Base-by-base conservation (phyloP, 2,329 filamentous ascomycete species). In the Alternaria hordeiaustralica region DNA sequence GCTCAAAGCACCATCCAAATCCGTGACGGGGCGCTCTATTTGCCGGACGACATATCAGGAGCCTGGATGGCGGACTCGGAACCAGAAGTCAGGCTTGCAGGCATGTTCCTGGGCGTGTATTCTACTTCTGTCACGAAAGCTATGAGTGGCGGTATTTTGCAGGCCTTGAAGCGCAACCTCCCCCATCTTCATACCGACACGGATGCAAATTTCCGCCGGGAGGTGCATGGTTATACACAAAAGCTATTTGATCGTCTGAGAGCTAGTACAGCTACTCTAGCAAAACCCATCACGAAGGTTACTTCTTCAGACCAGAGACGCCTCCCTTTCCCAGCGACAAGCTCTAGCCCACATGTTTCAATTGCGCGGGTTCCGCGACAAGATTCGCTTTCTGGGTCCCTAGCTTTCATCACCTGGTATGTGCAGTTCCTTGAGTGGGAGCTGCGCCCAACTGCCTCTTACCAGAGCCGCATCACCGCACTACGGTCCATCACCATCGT, bases 381-480 rank as follows among this genome's bases (percentile, higher is more conserved):
- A 7, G 66, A 75, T 33, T 45, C 67, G 6, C 28, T 85, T 82
- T 81, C 70, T 79, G 30, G 84, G 83, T 64, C 91, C 90, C 71
- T 87, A 33, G 78, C 81, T 0, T 97, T 97, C 72, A 70, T 96
- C n/a, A 75, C 78, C 2, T 94, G 92, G 89, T 96, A 95, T 74
- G 72, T 92, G 2, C 74, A 81, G 2, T 96, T 97, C 69, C 79
- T 97, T 6, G 85, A 88, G 57, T 82, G 84, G 41, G 94, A 98
- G 71, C 82, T 99, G 21, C 87, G 88, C 3, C 90, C 94, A 3
- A 94, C 91, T 1, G 89, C 92, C 15, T 96, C 94, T 11, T 99
- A 98, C 75, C 94, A 97, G 76, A 88, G 94, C 7, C 95, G 97
- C 70, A 92, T 94, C 50, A 92, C 92, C 3, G 89, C 93, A 3